phyloP scores from a whole-genome alignment of 2,329 filamentous ascomycete genomes.

The Canariomyces notabilis region DNA sequence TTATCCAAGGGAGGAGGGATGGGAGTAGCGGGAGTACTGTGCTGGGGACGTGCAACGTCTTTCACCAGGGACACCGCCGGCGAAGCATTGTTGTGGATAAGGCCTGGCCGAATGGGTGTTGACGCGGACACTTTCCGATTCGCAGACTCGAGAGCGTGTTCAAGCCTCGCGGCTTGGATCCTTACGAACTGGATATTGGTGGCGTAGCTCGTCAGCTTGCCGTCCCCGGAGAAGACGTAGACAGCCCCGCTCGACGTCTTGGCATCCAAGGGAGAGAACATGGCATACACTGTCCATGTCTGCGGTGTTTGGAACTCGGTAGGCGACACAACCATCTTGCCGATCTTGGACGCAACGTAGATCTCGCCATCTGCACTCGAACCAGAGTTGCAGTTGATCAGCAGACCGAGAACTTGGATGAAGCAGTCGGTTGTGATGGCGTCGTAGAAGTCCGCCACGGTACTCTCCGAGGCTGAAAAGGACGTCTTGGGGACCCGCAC shows the following conservation, averaged over 20 bases:
- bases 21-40: background rate
- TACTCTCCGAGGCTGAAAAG: background rate
- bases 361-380: background rate
- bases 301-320: no score
- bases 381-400: background rate
- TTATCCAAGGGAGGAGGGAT: background rate
- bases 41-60: background rate
- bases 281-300: background rate
- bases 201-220: background rate
- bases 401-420: slow-evolving; percentile 8
- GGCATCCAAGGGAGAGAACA: background rate
- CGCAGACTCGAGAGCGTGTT: background rate
- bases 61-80: background rate
- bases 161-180: background rate
- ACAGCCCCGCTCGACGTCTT: background rate
- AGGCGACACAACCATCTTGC: background rate
- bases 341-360: background rate
- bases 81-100: background rate
- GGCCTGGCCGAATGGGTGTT: background rate
- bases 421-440: slow-evolving; percentile 1
- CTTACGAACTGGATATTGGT: background rate
- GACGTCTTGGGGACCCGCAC: background rate
- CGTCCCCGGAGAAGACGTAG: background rate
- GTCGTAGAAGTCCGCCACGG: background rate
- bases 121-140: background rate